These are phyloP conservation scores for Phyllosticta paracitricarpa DNA, from an alignment of 2,329 filamentous ascomycete genomes.

Conservation along the genomic window DNA sequence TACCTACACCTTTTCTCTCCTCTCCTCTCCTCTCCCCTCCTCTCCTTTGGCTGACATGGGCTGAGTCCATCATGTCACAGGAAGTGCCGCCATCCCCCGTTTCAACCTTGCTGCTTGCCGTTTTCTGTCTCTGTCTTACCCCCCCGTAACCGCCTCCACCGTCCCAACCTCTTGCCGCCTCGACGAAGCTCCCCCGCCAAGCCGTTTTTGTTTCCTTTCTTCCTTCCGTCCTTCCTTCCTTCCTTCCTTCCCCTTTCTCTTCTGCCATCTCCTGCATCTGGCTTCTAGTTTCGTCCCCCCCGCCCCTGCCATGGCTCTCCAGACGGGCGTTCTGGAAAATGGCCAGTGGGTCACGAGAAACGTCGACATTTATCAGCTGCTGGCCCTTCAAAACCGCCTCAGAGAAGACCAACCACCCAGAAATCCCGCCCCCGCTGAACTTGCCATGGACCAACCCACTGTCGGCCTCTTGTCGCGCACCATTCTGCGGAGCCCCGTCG, in stretches of 20 bases:
- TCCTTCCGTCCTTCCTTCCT: not conserved
- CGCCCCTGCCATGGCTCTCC: conserved; percentile 14
- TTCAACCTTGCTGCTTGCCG: conserved; percentile 1
- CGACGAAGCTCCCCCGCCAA: not conserved
- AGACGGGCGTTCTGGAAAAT: conserved; percentile 18
- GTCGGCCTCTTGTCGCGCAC: conserved; percentile 73
- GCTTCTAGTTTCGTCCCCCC: not conserved
- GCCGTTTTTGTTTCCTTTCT: not conserved
- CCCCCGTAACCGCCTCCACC: not conserved
- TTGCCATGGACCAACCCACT: conserved; percentile 32
- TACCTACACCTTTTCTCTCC: too few species aligned
- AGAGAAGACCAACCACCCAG: conserved; percentile 19
- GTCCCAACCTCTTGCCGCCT: not conserved
- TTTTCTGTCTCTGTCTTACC: not conserved
- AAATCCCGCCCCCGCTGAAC: conserved; percentile 20
- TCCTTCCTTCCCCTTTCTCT: not conserved
- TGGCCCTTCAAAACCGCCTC: conserved; percentile 15
- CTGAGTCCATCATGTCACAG: conserved; percentile 8
- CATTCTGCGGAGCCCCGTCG: conserved; percentile 62
- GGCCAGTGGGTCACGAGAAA: conserved; percentile 26
- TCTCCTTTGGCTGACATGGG: not conserved
- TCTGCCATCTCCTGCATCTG: not conserved
- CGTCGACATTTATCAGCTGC: conserved; percentile 33
- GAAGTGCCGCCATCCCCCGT: conserved; percentile 6
- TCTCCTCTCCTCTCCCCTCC: not conserved